Evolutionary conservation across 495 filamentous ascomycete genomes (phyloP).

Genomic region (Cercophora newfieldiana): DNA sequence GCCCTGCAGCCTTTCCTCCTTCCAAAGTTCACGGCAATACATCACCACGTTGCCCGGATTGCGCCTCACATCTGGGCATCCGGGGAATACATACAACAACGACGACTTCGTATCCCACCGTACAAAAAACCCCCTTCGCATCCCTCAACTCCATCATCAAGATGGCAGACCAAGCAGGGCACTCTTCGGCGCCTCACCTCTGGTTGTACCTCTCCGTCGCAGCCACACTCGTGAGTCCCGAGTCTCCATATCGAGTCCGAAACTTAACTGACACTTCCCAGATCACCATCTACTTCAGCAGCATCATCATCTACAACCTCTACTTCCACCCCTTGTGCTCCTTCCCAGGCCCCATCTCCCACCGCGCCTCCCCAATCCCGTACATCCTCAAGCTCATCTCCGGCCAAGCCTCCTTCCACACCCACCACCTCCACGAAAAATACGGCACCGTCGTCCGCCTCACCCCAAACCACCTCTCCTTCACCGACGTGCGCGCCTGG

Average conservation of each 20-base stretch:
- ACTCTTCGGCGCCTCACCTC: not conserved
- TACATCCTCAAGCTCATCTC: conserved; percentile 23
- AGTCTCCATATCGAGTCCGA: not conserved
- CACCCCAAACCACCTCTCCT: conserved; percentile 56
- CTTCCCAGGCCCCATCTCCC: conserved; percentile 44
- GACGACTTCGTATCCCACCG: too few species aligned
- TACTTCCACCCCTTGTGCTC: conserved; percentile 44
- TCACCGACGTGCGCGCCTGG: conserved; percentile 53
- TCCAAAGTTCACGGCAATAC: too few species aligned
- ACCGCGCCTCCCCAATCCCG: conserved; percentile 32
- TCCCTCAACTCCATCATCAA: not conserved
- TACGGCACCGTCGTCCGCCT: conserved; percentile 37
- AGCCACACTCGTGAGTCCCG: not conserved
- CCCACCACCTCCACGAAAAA: conserved; percentile 43
- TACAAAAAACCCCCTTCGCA: too few species aligned
- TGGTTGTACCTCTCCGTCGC: not conserved
- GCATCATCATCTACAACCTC: conserved; percentile 38
- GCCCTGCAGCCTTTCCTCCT: too few species aligned
- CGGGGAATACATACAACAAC: too few species aligned
- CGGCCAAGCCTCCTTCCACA: conserved; percentile 24
- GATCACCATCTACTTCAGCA: conserved; percentile 8
- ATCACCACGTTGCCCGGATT: too few species aligned
- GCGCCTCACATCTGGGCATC: too few species aligned
- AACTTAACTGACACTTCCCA: not conserved
- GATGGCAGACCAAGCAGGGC: not conserved